Evolutionary conservation across 2,329 filamentous ascomycete genomes (phyloP), one percentile per base, ranked within the genome.

Genomic region (Huntiella decipiens): DNA sequence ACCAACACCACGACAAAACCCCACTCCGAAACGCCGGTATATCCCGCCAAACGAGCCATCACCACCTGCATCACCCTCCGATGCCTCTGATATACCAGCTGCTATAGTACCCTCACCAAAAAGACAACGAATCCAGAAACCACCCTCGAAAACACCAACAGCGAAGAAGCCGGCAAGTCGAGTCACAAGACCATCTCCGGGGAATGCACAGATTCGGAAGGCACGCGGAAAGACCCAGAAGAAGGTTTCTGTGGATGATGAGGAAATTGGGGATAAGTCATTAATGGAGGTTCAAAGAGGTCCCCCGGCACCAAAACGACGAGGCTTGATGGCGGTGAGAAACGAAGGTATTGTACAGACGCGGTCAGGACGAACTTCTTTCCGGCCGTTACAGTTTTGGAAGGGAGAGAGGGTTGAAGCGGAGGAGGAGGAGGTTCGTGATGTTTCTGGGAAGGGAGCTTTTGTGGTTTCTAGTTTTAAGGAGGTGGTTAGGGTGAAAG

Each of bases 301-400:
- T 0, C 71, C 72, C 2, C 72, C 72, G 0, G 61, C 74, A 44
- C 71, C 72, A 44, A 72, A 66, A 54, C 61, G 65, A 35, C 67
- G 70, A 15, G 70, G 71, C 1, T 61, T 76, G 8, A 65, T 74
- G 17, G 71, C 71, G 43, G 57, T 67, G 44, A 66, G 68, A 37
- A 64, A 64, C 31, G 65, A 65, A 6, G 59, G 34, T 13, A 65
- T 73, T 51, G 66, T 67, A 28, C 71, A 68, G 38, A 82, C 79
- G 43, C 77, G 85, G 45, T 88, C 80, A 10, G 87, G 85, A 2
- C 75, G 91, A 47, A 74, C 76, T 44, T 84, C 82, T 7, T 78
- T 84, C 51, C 74, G 75, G 50, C 91, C 87, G 0, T 63, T 95
- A 32, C 76, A 83, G 19, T 93, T 73, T 58, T 96, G 88, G 88